Base-by-base conservation (phyloP, 768 basidiomycete species). In the Amanita rimosa region DNA sequence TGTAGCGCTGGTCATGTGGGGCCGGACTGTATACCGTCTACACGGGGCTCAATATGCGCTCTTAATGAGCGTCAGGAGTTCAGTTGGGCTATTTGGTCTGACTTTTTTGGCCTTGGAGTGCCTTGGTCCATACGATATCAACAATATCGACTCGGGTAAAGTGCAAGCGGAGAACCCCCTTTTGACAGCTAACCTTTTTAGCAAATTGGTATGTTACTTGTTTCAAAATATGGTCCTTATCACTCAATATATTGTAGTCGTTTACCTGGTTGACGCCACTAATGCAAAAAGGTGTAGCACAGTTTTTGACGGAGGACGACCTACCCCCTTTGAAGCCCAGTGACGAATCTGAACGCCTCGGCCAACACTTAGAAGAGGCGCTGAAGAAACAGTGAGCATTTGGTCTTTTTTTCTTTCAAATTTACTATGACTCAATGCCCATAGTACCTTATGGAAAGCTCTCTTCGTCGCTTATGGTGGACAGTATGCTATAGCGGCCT, bases 191-290 rank as follows among this genome's bases (percentile, higher is more conserved):
- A 93, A 90, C 60, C 67, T 91, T 17, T 94, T 81, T 60, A 89
- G 85, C 57, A 70, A 76, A 34, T 90, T 83, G 74, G 73, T 74
- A 55, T 21, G 64, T 59, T 21, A 16, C n/a, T 26, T 24, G 34
- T 36, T 34, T 17, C 50, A 33, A 11, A 1, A n/a, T 46, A n/a
- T 19, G 41, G 9, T 26, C 6, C 33, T 19, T 42, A 6, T 17
- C n/a, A 35, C 38, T 45, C 19, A 38, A 2, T 7, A 21, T 5
- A 34, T 11, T 46, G 8, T 27, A 76, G 76, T 82, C 80, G 0
- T 98, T 97, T 59, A 66, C 70, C 0, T 98, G 92, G 92, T 76
- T 97, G 70, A 89, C 87, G 1, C 75, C 75, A 0, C 73, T 92
- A 14, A 75, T 93, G 79, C 72, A 68, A 55, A 82, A 81, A 57